Evolutionary conservation across 1,284 basidiomycete species (phyloP).

Genomic region (Naganishia cerealis): DNA sequence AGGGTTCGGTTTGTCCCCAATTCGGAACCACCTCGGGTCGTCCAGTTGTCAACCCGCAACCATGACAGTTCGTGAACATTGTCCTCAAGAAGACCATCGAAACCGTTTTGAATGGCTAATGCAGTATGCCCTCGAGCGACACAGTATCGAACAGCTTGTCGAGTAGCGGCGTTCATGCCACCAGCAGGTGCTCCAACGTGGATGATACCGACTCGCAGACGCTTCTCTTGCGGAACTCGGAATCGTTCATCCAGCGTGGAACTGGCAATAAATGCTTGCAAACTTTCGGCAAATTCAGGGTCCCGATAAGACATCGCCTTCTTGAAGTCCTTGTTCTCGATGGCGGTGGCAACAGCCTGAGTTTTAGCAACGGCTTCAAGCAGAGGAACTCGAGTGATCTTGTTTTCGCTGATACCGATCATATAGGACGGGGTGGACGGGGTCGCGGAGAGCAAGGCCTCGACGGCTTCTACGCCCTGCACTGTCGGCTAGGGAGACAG

Average conservation of each 20-base stretch:
- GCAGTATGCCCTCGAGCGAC: slow-evolving; percentile 87
- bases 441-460: slow-evolving; percentile 82
- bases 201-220: slow-evolving; percentile 84
- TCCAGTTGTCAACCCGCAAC: slow-evolving; percentile 97
- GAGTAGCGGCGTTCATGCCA: slow-evolving; percentile 97
- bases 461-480: slow-evolving; percentile 90
- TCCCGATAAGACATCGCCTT: slow-evolving; percentile 86
- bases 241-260: slow-evolving; percentile 66
- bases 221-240: slow-evolving; percentile 66
- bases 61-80: slow-evolving; percentile 83
- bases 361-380: slow-evolving; percentile 94
- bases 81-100: slow-evolving; percentile 88
- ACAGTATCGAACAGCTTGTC: slow-evolving; percentile 90
- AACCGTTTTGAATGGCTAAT: slow-evolving; percentile 90
- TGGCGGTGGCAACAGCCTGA: slow-evolving; percentile 77
- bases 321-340: slow-evolving; percentile 78
- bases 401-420: slow-evolving; percentile 94
- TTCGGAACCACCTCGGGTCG: slow-evolving; percentile 93
- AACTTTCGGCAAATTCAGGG: slow-evolving; percentile 82
- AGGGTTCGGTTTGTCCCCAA: slow-evolving; percentile 91
- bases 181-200: slow-evolving; percentile 96
- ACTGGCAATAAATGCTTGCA: slow-evolving; percentile 77
- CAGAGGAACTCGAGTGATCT: slow-evolving; percentile 85
- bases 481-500: slow-evolving; percentile 71
- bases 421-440: slow-evolving; percentile 93